Conservation (phyloP, 495 filamentous ascomycete genomes). For the Venustampulla echinocandica region DNA sequence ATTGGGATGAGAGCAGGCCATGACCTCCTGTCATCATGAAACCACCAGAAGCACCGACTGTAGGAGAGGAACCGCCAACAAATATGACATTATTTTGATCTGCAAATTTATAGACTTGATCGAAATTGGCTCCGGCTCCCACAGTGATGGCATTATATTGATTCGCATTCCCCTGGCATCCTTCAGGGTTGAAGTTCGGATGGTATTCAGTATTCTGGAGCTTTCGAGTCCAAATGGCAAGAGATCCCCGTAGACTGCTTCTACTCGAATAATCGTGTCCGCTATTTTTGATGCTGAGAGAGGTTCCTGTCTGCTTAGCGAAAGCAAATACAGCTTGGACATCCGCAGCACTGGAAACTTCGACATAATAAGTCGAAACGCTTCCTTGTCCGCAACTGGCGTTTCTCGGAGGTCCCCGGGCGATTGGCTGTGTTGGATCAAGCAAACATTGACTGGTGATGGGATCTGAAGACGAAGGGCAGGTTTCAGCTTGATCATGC, state of each 20-base stretch:
- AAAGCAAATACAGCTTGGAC: conserved; percentile 43
- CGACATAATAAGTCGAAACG: conserved; percentile 31
- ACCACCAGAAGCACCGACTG: conserved; percentile 40
- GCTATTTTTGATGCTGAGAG: conserved; percentile 35
- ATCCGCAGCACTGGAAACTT: conserved; percentile 34
- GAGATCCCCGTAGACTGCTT: conserved; percentile 41
- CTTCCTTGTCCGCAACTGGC: conserved; percentile 30
- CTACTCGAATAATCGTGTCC: conserved; percentile 41
- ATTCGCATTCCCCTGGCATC: conserved; percentile 32
- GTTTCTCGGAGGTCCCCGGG: conserved; percentile 29
- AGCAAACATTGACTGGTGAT: conserved; percentile 32
- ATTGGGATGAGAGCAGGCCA: conserved; percentile 11
- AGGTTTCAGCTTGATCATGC: conserved; percentile 34
- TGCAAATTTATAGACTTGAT: conserved; percentile 40
- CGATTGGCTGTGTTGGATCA: conserved; percentile 23
- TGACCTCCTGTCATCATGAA: conserved; percentile 46
- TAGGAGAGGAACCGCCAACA: conserved; percentile 44
- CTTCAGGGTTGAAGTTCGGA: conserved; percentile 20
- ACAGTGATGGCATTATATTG: conserved; percentile 31
- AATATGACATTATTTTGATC: conserved; percentile 36
- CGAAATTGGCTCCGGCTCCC: conserved; percentile 50
- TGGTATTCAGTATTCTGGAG: conserved; percentile 35
- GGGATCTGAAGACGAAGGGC: conserved; percentile 29
- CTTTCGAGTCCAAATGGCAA: conserved; percentile 44
- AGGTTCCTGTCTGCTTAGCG: conserved; percentile 32